Conservation (phyloP, 2,329 filamentous ascomycete genomes). For the Capronia coronata region DNA sequence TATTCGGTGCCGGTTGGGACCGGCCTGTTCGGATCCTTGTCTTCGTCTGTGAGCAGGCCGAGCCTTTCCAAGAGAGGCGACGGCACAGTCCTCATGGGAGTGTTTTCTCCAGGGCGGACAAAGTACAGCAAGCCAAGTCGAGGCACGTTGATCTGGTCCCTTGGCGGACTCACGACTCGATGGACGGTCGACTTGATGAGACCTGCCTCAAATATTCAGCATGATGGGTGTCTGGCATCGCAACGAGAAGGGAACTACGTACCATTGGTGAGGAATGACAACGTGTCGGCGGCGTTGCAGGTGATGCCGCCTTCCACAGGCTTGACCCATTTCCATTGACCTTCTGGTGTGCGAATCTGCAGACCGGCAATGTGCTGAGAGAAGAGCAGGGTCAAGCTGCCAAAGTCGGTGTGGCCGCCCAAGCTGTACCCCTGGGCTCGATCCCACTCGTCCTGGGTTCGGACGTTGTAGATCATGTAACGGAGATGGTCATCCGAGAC, state of each 20-base stretch:
- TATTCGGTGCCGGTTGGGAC: conserved; percentile 42
- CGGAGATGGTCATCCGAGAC: conserved; percentile 53
- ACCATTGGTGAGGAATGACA: conserved; percentile 40
- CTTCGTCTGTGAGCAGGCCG: conserved; percentile 37
- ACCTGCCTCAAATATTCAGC: conserved; percentile 4
- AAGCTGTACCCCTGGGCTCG: conserved; percentile 40
- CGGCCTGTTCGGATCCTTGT: conserved; percentile 34
- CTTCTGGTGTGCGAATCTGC: conserved; percentile 45
- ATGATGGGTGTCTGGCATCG: background rate
- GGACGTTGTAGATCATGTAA: conserved; percentile 53
- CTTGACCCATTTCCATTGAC: conserved; percentile 48
- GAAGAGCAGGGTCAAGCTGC: conserved; percentile 51
- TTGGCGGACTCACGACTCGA: conserved; percentile 47
- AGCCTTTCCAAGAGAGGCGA: conserved; percentile 36
- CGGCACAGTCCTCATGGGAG: conserved; percentile 38
- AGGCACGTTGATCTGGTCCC: conserved; percentile 39
- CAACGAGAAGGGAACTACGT: background rate
- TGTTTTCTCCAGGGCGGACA: conserved; percentile 44
- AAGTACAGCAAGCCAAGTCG: conserved; percentile 53
- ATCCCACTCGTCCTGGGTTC: conserved; percentile 44
- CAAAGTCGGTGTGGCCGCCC: conserved; percentile 54
- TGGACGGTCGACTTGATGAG: conserved; percentile 40
- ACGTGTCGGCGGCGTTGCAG: conserved; percentile 46
- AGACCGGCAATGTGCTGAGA: conserved; percentile 49
- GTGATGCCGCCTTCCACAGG: conserved; percentile 48